Evolutionary conservation across 1,139 yeast genomes (phyloP), one percentile per base, ranked within the genome.

Genomic region (Yueomyces sp.): DNA sequence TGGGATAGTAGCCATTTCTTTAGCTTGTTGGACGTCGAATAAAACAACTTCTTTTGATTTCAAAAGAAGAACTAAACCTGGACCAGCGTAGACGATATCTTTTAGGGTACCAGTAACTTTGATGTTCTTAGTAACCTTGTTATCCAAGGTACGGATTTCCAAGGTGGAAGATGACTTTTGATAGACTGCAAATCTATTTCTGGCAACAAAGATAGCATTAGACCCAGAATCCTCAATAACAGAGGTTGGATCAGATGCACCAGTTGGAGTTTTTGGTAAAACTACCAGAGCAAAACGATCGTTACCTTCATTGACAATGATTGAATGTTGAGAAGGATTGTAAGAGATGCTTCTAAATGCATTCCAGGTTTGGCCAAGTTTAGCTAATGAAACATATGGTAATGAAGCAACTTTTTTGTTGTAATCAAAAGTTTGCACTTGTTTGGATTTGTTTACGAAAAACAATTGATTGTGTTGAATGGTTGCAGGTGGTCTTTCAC

Each of bases 401-500:
- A 82, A 66, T 9, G 86, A 74, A n/a, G 75, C 66, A 46, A 76
- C 83, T 44, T 67, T 64, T 44, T 66, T 68, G 46, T 69, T 72
- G 58, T 76, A 81, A 57, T 85, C 93, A 57, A 74, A 86, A 43
- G 76, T 69, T 64, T 85, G 95, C 45, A 93, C 80, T 63, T 83
- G 95, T 61, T 83, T 86, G 58, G 87, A 95, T 48, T 77, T 75
- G 65, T 86, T 87, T 54, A 89, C 78, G 58, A 73, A 91, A 52
- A 73, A 76, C 53, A 93, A 66, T 50, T 72, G 75, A 57, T 76
- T 75, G 60, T 83, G 93, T 66, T 76, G 77, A 37, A 81, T 63
- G 3, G 87, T 69, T 55, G 76, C 75, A 26, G 97, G 96, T 27
- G 98, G 98, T 63, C 98, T 79, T 70, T 93, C 99, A 60, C 98